Evolutionary conservation across 2,329 filamentous ascomycete genomes (phyloP).

Genomic region (Ceratocystiopsis sp.): DNA sequence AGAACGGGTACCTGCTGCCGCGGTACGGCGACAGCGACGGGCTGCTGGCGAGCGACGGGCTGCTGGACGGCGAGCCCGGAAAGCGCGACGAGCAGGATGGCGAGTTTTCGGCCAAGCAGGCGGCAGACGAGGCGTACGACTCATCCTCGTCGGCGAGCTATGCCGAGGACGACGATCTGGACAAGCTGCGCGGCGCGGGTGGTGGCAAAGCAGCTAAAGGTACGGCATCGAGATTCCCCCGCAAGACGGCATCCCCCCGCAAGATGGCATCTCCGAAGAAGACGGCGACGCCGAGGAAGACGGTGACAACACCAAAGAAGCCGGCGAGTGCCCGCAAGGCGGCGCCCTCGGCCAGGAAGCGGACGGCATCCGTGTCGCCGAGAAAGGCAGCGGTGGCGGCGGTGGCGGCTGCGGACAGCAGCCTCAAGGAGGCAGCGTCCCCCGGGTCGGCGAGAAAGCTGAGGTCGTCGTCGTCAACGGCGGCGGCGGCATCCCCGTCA

Average conservation of each 20-base stretch:
- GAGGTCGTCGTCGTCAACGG: no score
- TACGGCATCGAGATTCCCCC: constrained; percentile 7
- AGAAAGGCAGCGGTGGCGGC: not conserved
- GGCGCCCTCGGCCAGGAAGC: not conserved
- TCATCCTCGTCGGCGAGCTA: constrained; percentile 7
- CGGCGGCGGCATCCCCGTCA: not conserved
- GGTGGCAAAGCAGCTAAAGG: constrained; percentile 7
- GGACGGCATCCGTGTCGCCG: not conserved
- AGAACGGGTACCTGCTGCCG: constrained; percentile 10
- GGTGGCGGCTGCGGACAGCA: no score
- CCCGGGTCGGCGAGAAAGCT: not conserved
- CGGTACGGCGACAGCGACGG: constrained; percentile 7
- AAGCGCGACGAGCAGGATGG: constrained; percentile 12
- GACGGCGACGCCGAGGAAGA: not conserved
- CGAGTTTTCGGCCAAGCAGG: constrained; percentile 3
- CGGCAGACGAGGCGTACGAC: not conserved
- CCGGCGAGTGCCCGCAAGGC: not conserved
- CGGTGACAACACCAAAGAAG: not conserved
- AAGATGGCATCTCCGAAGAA: constrained; percentile 1
- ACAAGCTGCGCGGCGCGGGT: not conserved
- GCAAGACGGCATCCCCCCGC: no score
- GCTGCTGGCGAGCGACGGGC: not conserved
- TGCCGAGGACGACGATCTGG: not conserved
- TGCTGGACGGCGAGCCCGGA: constrained; percentile 2
- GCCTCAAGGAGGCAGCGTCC: no score